Conservation (phyloP, 495 filamentous ascomycete species). For the Pyrenula aspistea region DNA sequence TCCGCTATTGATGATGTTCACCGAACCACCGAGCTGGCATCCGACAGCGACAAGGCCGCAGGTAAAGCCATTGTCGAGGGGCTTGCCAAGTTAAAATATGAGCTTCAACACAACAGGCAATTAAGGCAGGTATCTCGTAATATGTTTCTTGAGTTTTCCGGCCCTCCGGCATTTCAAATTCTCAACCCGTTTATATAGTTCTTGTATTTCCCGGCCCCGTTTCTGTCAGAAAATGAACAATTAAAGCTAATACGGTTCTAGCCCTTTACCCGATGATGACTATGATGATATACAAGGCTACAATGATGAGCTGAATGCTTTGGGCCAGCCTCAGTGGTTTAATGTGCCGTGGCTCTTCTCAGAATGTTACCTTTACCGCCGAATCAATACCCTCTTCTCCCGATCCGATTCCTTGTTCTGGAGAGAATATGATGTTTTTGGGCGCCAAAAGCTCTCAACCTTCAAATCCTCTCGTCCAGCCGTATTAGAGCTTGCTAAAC, state of each 20-base stretch:
- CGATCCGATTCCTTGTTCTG: conserved; percentile 57
- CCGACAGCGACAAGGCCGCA: conserved; percentile 47
- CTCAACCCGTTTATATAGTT: too few species aligned
- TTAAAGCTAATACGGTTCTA: conserved; percentile 19
- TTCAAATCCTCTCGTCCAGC: conserved; percentile 88
- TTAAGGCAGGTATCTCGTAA: conserved; percentile 55
- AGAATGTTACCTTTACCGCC: conserved; percentile 89
- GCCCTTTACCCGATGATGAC: conserved; percentile 74
- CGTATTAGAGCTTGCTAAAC: conserved; percentile 73
- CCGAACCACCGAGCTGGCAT: conserved; percentile 45
- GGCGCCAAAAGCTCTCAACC: conserved; percentile 80
- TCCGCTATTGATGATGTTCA: conserved; percentile 91
- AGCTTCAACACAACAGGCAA: conserved; percentile 79
- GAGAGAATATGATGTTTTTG: conserved; percentile 89
- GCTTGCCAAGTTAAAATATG: conserved; percentile 81
- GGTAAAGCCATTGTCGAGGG: conserved; percentile 77
- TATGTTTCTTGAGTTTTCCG: conserved; percentile 12
- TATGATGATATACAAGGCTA: conserved; percentile 65
- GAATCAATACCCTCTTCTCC: conserved; percentile 63
- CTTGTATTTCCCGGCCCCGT: neutral
- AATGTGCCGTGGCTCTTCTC: conserved; percentile 75
- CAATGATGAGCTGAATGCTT: conserved; percentile 69
- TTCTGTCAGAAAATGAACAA: too few species aligned
- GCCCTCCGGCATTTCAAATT: neutral
- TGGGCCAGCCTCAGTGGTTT: conserved; percentile 71